Base-by-base conservation (phyloP, 106 monocot genomes). In the Allium sativum region DNA sequence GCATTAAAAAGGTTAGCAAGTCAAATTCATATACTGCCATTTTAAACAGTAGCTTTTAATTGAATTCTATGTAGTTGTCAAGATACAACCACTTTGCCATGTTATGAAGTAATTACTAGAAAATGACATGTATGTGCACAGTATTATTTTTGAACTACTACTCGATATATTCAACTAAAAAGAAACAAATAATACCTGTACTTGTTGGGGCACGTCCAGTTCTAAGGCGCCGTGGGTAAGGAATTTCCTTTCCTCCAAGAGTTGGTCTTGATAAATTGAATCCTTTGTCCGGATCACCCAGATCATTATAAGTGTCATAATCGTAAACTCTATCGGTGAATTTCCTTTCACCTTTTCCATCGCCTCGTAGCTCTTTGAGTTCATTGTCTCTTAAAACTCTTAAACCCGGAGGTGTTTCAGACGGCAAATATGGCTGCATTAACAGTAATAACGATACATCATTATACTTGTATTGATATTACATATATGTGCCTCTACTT, bases 261-360 rank as follows among this genome's bases (percentile, higher is more conserved):
- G 59, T 48, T 0, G 87, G 88, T 8, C 90, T 64, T 6, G 56
- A 71, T 44, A 55, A 56, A 8, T 72, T 68, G 4, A 42, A 18
- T 2, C 84, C 87, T 40, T 79, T 87, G 43, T 87, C 88, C 0
- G 90, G 84, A 59, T 88, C 78, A 12, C 90, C 96, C 58, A 98
- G 58, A 50, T 91, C 86, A 53, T 86, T 84, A 44, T 85, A 85
- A 0, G 64, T 54, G 7, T 70, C 91, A 14, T 85, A 92, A 62
- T 91, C 87, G 57, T 85, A 87, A 4, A 87, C 62, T 20, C 87
- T 55, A 53, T 92, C 87, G 2, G 77, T 21, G 21, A 69, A 44
- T 48, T 70, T 76, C 42, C 94, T 67, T 66, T 79, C 86, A 3
- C 89, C 94, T 8, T 50, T 68, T 7, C 81, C 86, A 40, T 90